These are phyloP conservation scores for Trametes cinnabarina DNA, from an alignment of 768 basidiomycete species.

Conservation along the genomic window DNA sequence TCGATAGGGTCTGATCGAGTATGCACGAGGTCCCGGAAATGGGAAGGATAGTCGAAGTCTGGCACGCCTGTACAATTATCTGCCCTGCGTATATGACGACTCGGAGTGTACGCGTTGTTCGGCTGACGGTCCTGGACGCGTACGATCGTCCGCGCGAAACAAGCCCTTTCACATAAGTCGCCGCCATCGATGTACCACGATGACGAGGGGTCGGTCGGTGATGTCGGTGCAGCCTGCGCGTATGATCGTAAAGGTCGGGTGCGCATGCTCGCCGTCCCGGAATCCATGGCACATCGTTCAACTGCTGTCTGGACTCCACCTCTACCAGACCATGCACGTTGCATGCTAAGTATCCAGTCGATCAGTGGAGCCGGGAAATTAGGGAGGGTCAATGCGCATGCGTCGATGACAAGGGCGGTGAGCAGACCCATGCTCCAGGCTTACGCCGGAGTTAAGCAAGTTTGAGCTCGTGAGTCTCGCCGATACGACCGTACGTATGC, in stretches of 20 bases:
- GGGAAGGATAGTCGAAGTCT: neutral
- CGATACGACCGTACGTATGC: neutral
- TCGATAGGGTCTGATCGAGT: neutral
- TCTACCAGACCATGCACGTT: neutral
- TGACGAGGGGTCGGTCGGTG: neutral
- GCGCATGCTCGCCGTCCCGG: neutral
- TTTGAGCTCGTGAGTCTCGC: neutral
- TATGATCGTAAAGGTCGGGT: neutral
- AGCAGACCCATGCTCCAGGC: neutral
- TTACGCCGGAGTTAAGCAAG: neutral
- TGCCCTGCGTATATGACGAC: neutral
- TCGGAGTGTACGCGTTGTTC: too few relatives aligned
- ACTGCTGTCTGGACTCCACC: slow-evolving; percentile 5
- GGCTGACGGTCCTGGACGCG: too few relatives aligned
- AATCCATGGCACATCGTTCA: slow-evolving; percentile 1
- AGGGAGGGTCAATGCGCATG: neutral
- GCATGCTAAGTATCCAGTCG: neutral
- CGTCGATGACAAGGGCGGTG: too few relatives aligned
- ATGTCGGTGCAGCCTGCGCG: neutral
- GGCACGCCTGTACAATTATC: neutral
- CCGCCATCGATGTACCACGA: slow-evolving; percentile 2
- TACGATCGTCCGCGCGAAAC: neutral
- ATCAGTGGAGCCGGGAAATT: neutral
- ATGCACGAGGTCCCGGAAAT: neutral
- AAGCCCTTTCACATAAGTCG: neutral